These are phyloP conservation scores for Pythium phragmiticola DNA, from an alignment of 352 stramenopile genomes.

Conservation along the genomic window DNA sequence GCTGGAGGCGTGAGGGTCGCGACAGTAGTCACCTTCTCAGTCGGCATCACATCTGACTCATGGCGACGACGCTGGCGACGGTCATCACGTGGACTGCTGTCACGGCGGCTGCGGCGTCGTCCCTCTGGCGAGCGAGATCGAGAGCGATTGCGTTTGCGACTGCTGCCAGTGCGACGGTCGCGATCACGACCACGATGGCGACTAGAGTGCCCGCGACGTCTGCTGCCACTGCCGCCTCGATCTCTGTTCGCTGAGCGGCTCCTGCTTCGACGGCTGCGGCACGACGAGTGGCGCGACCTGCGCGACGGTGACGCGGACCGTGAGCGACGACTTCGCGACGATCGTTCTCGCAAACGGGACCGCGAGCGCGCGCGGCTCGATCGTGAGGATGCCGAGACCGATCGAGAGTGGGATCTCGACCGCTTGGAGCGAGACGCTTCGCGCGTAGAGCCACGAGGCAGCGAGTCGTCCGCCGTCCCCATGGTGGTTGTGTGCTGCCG, in stretches of 20 bases:
- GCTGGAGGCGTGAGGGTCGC: not conserved
- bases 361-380: conserved; percentile 20
- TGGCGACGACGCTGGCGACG: conserved; percentile 13
- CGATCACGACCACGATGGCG: conserved; percentile 13
- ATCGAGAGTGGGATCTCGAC: conserved; percentile 19
- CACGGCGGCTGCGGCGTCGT: conserved; percentile 5
- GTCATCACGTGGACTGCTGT: conserved; percentile 1
- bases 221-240: not conserved
- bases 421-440: conserved; percentile 5
- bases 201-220: conserved; percentile 6
- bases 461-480: not conserved
- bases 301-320: conserved; percentile 11
- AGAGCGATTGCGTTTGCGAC: conserved; percentile 24
- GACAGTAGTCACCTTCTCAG: not conserved
- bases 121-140: conserved; percentile 19
- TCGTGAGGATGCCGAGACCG: conserved; percentile 14
- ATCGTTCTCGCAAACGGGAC: conserved; percentile 24
- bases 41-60: not conserved
- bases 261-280: conserved; percentile 18
- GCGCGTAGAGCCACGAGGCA: conserved; percentile 6
- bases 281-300: conserved; percentile 4
- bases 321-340: conserved; percentile 13
- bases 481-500: not conserved
- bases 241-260: conserved; percentile 23
- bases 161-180: conserved; percentile 11